Base-by-base conservation (phyloP, 1,139 yeast genomes). In the Pichia sp. region DNA sequence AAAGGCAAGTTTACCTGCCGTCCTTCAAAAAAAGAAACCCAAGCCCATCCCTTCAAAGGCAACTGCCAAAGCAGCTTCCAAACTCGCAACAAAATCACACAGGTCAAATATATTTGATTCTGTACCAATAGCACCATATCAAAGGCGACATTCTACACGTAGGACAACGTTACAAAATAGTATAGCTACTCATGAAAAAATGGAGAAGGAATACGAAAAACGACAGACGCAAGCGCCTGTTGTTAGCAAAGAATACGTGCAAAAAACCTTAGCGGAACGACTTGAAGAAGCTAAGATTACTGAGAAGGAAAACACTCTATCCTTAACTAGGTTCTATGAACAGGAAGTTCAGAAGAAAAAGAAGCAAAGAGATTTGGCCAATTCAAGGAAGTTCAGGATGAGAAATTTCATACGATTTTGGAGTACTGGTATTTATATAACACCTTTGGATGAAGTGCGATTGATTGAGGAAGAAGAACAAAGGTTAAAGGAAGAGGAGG, bases 251-350 rank as follows among this genome's bases (percentile, higher is more conserved):
- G 70, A 70, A 56, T 77, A 78, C 53, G 74, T 75, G 16, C 84
- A 79, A 60, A 67, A 87, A 67, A 91, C 99, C 0, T 96, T 93
- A 64, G 96, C 86, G 59, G 96, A 93, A 67, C 76, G 92, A 56
- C 72, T 93, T 52, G 85, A 79, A 12, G 95, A 91, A 66, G 98
- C 99, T 0, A 75, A 84, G 48, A 87, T 85, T 62, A 95, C 98
- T 0, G 99, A 93, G 68, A 78, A 80, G 65, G 78, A 80, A 51
- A 93, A 95, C 68, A 73, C 83, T 4, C 75, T 81, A 34, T 87
- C 97, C 3, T 75, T 93, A 60, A 83, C 87, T 58, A 76, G 79
- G 64, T 92, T 88, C 65, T 81, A 85, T 63, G 95, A 92, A 63
- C 93, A 89, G 67, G 99, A 93, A 68, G 76, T 87, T 48, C 85